These are phyloP conservation scores for Xylaria sp. DNA, from an alignment of 2,329 filamentous ascomycete species.

Conservation along the genomic window DNA sequence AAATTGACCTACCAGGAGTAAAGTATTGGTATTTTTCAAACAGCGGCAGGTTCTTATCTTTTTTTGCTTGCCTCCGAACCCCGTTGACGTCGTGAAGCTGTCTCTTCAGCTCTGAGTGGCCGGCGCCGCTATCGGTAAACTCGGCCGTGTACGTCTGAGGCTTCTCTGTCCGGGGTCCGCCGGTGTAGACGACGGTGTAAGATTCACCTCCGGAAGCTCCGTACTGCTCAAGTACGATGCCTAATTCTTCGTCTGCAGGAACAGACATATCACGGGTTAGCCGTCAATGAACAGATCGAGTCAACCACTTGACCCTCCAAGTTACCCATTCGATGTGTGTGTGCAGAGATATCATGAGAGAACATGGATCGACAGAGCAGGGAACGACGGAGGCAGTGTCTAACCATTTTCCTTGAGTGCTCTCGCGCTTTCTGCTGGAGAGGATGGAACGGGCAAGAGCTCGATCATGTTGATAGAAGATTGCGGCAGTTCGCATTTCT, in stretches of 20 bases:
- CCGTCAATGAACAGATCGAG: background rate
- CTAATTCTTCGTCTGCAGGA: slow-evolving; percentile 61
- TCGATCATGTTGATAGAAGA: slow-evolving; percentile 55
- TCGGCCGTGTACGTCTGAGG: slow-evolving; percentile 71
- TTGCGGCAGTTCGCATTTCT: slow-evolving; percentile 58
- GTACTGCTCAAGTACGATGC: slow-evolving; percentile 58
- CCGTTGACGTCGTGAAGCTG: slow-evolving; percentile 49
- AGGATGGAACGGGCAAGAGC: slow-evolving; percentile 55
- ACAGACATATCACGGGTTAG: slow-evolving; percentile 9
- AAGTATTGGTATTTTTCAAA: slow-evolving; percentile 98
- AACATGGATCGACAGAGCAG: background rate
- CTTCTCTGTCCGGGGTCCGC: slow-evolving; percentile 63
- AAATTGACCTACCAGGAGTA: slow-evolving; percentile 73
- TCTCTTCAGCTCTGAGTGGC: slow-evolving; percentile 80
- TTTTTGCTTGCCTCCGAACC: slow-evolving; percentile 53
- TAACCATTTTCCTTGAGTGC: slow-evolving; percentile 62
- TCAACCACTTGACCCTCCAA: background rate
- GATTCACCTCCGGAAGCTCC: slow-evolving; percentile 53
- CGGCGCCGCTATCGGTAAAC: slow-evolving; percentile 63
- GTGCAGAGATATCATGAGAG: background rate
- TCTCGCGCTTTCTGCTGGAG: slow-evolving; percentile 55
- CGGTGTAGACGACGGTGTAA: slow-evolving; percentile 82
- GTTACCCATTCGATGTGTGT: background rate
- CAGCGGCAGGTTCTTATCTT: slow-evolving; percentile 63
- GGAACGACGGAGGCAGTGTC: slow-evolving; percentile 32